Conservation (phyloP, 495 filamentous ascomycete genomes). For the Penicillium maclennaniae region DNA sequence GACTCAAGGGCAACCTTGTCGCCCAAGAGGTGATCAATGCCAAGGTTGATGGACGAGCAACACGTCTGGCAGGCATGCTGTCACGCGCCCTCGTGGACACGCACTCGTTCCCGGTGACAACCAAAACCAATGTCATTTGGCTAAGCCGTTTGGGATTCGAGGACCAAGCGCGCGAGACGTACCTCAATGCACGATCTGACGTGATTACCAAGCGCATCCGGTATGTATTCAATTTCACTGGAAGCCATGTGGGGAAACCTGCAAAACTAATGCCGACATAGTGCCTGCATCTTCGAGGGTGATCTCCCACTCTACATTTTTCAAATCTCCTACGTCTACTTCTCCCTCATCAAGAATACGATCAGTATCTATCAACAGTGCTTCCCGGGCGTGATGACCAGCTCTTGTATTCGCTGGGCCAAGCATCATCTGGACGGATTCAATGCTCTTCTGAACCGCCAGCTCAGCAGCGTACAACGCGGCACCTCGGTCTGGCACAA, state of each 20-base stretch:
- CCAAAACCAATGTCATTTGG: constrained; percentile 73
- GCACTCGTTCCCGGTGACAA: constrained; percentile 66
- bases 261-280: constrained; percentile 24
- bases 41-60: constrained; percentile 84
- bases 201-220: constrained; percentile 77
- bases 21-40: constrained; percentile 84
- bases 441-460: constrained; percentile 74
- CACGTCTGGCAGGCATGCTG: constrained; percentile 69
- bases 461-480: constrained; percentile 74
- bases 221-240: constrained; percentile 37
- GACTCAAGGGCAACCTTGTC: constrained; percentile 75
- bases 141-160: constrained; percentile 83
- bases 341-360: constrained; percentile 88
- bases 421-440: constrained; percentile 89
- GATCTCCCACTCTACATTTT: constrained; percentile 89
- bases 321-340: constrained; percentile 94
- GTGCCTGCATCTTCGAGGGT: constrained; percentile 91
- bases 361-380: constrained; percentile 82
- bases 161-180: constrained; percentile 81
- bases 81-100: constrained; percentile 69
- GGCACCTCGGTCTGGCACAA: constrained; percentile 69
- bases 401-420: constrained; percentile 92
- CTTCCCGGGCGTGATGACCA: constrained; percentile 82
- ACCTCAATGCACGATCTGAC: constrained; percentile 70
- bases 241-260: not conserved